A percentile compares a stretch with the other conserved stretches of the same genome.
These are phyloP conservation scores for Hyphopichia khmerensis DNA, from an alignment of 1,139 yeast species.

Conservation along the genomic window DNA sequence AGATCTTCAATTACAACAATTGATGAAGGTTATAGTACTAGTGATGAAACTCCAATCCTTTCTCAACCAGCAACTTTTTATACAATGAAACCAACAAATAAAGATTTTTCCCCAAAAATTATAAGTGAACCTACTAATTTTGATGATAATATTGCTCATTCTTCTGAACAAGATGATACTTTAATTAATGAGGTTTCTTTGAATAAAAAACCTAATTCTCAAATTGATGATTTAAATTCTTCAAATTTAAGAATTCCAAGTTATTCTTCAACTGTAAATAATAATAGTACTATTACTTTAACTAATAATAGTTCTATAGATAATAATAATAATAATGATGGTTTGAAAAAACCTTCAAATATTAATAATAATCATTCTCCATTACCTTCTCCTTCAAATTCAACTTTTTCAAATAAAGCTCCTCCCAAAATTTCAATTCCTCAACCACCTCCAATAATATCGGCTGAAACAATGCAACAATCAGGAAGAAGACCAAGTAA, in stretches of 20 bases:
- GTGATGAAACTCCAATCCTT: constrained; percentile 25
- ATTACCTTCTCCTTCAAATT: not conserved
- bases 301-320: not conserved
- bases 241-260: not conserved
- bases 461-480: not conserved
- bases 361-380: not conserved
- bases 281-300: constrained; percentile 1
- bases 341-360: not conserved
- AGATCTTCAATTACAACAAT: constrained; percentile 16
- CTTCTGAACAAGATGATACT: constrained; percentile 24
- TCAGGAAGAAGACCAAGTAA: constrained; percentile 1
- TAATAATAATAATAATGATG: not conserved
- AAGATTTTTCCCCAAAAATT: constrained; percentile 8
- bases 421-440: not conserved
- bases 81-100: constrained; percentile 12
- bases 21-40: constrained; percentile 18
- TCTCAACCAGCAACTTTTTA: constrained; percentile 26
- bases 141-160: not conserved
- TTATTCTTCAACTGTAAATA: not conserved
- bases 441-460: not conserved
- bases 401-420: not conserved
- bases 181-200: constrained; percentile 14
- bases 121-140: constrained; percentile 1
- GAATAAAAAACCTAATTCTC: not conserved
- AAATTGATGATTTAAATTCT: not conserved